Evolutionary conservation across 2,329 filamentous ascomycete species (phyloP).

Genomic region (Ophiostoma sp.): DNA sequence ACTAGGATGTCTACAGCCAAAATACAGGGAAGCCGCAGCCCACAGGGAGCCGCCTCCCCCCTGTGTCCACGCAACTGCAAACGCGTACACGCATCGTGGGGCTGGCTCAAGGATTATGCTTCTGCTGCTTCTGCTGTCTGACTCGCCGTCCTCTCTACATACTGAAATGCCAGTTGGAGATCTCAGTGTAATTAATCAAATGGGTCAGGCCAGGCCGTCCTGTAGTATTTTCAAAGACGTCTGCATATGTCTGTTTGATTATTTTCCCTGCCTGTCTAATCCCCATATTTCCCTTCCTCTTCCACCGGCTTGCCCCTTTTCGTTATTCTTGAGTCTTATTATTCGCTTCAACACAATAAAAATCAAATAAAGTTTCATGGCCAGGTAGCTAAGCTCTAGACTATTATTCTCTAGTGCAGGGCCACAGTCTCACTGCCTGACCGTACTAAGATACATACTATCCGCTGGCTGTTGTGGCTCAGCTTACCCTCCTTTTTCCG

Average conservation of each 20-base stretch:
- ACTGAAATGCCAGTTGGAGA: not conserved
- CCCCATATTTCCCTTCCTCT: not conserved
- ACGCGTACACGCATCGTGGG: slow-evolving; percentile 11
- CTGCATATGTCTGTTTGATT: not conserved
- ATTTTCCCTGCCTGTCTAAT: not conserved
- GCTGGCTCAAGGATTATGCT: not conserved
- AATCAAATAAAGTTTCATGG: not conserved
- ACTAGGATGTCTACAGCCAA: not conserved
- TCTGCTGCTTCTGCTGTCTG: not conserved
- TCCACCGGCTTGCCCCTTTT: not conserved
- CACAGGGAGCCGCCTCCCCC: not conserved
- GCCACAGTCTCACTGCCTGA: not conserved
- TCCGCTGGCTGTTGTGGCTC: slow-evolving; percentile 8
- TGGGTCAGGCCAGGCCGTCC: not conserved
- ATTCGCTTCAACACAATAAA: not conserved
- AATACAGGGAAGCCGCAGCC: not conserved
- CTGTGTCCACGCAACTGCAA: slow-evolving; percentile 14
- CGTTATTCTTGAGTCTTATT: not conserved
- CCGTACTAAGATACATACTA: not conserved
- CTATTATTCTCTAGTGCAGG: not conserved
- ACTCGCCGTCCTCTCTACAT: not conserved
- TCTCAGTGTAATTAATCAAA: not conserved
- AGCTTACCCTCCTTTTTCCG: not conserved
- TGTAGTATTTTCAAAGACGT: not conserved
- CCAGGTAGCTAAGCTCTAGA: not conserved